Base-by-base conservation (phyloP, 768 basidiomycete species). In the Podaxis rugospora region DNA sequence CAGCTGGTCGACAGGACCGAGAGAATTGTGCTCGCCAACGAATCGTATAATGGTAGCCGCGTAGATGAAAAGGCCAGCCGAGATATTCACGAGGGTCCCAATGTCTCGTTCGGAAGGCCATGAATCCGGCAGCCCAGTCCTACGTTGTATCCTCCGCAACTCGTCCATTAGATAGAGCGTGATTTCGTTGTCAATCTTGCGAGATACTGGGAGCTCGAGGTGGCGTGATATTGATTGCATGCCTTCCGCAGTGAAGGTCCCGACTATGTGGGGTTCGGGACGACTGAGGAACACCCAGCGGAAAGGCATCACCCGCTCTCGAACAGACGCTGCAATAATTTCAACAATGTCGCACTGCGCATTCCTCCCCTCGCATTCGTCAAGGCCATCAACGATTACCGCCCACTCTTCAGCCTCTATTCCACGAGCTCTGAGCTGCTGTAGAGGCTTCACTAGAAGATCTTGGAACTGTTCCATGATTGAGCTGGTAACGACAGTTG, bases 331-430 rank as follows among this genome's bases (percentile, higher is more conserved):
- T 4, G 57, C 57, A 0, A 50, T 1, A 2, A 58, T 37, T 5
- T 37, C 42, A 23, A 58, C 7, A 10, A 58, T 50, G 1, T 58
- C 47, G 39, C 47, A 49, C 25, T 58, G 57, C 1, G 11, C 47
- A 50, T 46, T 5, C 23, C 16, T 18, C 4, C 18, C 37, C 11
- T 50, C 57, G 32, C 61, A 55, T 35, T 64, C 64, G 37, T 62
- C 64, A 21, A 64, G 44, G 1, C 64, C 64, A 23, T 64, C 64
- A 3, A 65, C 36, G 21, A 63, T 44, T 0, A 63, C 25, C 1
- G 57, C 11, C 23, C 11, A 27, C 32, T 36, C 35, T 21, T 18
- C 47, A 36, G 40, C 6, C 5, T 25, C n/a, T 11, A 9, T 5
- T 3, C 46, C 37, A 5, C 27, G 1, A 16, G 46, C 21, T 13